A percentile compares a stretch with the other conserved stretches of the same genome.
Conservation (phyloP, 75 land plant species). For the Sequoia sempervirens region DNA sequence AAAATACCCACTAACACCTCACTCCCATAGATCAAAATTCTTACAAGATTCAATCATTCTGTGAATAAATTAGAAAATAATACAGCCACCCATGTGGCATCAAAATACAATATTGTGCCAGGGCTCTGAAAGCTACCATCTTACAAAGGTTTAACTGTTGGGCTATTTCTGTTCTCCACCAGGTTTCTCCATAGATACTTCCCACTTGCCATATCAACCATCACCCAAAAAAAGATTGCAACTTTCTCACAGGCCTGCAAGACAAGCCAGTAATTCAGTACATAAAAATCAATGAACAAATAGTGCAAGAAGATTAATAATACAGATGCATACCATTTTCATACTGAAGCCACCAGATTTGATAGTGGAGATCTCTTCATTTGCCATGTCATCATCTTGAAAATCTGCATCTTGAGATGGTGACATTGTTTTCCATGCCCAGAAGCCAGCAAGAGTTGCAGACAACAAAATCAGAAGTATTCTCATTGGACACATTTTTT, state of each 20-base stretch:
- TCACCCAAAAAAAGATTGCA: neutral
- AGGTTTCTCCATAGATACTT: neutral
- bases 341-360: neutral
- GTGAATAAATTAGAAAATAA: neutral
- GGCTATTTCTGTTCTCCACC: neutral
- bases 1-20: too few relatives aligned
- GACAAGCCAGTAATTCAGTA: neutral
- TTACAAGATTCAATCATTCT: neutral
- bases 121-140: neutral
- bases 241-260: neutral
- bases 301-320: neutral
- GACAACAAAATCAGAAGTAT: neutral
- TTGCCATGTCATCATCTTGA: neutral
- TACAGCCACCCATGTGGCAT: neutral
- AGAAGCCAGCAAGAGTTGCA: neutral
- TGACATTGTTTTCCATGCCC: constrained; percentile 1
- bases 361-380: neutral
- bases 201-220: neutral
- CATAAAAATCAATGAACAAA: neutral
- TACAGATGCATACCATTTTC: neutral
- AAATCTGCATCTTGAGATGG: neutral
- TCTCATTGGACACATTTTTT: neutral
- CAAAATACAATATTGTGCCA: too few relatives aligned
- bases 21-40: too few relatives aligned
- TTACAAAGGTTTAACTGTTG: neutral